Conservation (phyloP, 176 grass and related monocot genomes). For the Musa troglodytarum region DNA sequence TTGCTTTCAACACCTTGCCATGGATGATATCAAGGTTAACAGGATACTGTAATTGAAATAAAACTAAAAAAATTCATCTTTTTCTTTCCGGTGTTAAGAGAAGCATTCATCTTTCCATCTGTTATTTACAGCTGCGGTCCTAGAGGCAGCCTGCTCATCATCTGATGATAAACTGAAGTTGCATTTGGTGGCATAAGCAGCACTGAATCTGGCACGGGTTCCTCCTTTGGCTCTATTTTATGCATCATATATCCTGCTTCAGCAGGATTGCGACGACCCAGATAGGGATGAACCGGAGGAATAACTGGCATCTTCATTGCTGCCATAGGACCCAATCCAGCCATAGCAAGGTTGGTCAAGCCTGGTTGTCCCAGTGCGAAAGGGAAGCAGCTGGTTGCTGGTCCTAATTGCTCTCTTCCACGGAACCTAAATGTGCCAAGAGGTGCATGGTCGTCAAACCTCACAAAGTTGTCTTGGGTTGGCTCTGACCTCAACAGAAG, state of each 20-base stretch:
- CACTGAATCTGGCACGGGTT: neutral
- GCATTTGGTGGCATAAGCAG: constrained; percentile 6
- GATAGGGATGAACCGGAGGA: constrained; percentile 23
- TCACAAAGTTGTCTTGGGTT: constrained; percentile 31
- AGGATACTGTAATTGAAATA: no score
- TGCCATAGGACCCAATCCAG: constrained; percentile 11
- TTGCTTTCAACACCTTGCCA: no score
- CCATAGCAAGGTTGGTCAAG: constrained; percentile 39
- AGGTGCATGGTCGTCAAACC: constrained; percentile 23
- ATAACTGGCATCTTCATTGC: constrained; percentile 32
- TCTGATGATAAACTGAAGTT: constrained; percentile 41
- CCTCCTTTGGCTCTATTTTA: constrained; percentile 32
- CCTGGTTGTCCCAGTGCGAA: constrained; percentile 19
- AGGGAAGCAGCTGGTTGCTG: constrained; percentile 31
- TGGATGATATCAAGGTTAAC: no score
- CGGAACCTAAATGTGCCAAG: constrained; percentile 20
- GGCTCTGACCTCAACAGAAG: constrained; percentile 21
- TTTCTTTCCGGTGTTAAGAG: neutral
- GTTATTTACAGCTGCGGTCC: constrained; percentile 52
- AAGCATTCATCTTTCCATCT: constrained; percentile 10
- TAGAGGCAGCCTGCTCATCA: constrained; percentile 38
- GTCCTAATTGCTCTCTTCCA: constrained; percentile 35
- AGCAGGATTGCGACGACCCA: constrained; percentile 30
- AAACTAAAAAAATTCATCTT: no score
- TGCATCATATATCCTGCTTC: constrained; percentile 30